Evolutionary conservation across 164 flowering plant species (phyloP).

Genomic region (Magnolia changhungtana): DNA sequence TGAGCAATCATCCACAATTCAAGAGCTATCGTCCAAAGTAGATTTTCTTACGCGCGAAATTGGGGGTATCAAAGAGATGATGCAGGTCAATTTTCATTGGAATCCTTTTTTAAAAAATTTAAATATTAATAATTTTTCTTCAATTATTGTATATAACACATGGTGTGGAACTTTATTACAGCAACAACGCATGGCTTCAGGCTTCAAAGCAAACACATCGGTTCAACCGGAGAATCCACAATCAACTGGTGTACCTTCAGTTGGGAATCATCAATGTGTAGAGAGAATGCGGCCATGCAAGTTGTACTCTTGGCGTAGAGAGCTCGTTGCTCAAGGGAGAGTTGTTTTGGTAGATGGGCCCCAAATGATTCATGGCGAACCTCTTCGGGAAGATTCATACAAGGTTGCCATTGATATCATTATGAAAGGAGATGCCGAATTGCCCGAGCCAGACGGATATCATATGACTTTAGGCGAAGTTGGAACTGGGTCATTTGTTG

Average conservation of each 20-base stretch:
- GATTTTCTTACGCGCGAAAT: no score
- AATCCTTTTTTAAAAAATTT: neutral
- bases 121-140: neutral
- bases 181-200: neutral
- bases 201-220: constrained; percentile 2
- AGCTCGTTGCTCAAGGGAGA: neutral
- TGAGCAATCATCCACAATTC: no score
- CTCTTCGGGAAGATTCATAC: neutral
- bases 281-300: no score
- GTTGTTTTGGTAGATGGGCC: neutral
- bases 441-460: constrained; percentile 3
- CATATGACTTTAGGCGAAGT: constrained; percentile 4
- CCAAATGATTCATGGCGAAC: neutral
- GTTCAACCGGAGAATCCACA: neutral
- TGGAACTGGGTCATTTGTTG: constrained; percentile 4
- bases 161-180: neutral
- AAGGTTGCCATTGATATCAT: neutral
- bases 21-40: no score
- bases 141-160: neutral
- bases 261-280: no score
- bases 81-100: neutral
- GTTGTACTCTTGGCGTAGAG: neutral
- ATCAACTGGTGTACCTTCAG: neutral
- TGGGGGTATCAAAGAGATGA: neutral
- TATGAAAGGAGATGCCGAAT: neutral